These are phyloP conservation scores for Trichoderma breve DNA, from an alignment of 2,329 filamentous ascomycete genomes.

Conservation along the genomic window DNA sequence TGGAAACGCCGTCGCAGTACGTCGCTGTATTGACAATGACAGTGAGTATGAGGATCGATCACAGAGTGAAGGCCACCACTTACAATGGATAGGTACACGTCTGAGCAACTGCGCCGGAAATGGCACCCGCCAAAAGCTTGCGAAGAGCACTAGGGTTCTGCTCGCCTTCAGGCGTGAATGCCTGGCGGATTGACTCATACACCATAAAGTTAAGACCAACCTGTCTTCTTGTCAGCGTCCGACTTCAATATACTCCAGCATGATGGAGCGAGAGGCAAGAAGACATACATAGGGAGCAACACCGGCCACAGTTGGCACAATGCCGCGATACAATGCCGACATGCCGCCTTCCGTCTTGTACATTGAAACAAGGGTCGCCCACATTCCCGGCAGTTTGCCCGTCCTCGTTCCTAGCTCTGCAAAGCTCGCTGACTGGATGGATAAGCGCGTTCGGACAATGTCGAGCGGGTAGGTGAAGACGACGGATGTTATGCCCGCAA, in stretches of 20 bases:
- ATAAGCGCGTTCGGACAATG: conserved; percentile 92
- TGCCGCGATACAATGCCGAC: conserved; percentile 85
- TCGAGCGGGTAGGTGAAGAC: conserved; percentile 94
- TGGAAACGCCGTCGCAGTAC: conserved; percentile 92
- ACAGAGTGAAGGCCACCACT: conserved; percentile 35
- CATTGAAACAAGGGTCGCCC: conserved; percentile 76
- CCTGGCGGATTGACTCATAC: conserved; percentile 83
- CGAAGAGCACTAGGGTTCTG: conserved; percentile 74
- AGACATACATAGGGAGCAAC: conserved; percentile 77
- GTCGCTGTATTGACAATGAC: conserved; percentile 54
- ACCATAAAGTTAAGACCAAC: conserved; percentile 98
- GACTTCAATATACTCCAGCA: not conserved
- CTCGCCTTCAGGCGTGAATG: conserved; percentile 84
- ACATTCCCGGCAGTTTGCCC: conserved; percentile 85
- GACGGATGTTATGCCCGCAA: conserved; percentile 93
- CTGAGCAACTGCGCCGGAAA: conserved; percentile 95
- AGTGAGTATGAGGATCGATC: conserved; percentile 23
- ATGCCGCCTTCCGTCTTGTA: conserved; percentile 89
- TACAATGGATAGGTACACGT: conserved; percentile 98
- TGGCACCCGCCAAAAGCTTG: conserved; percentile 84
- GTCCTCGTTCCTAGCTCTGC: conserved; percentile 65
- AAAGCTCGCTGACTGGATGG: conserved; percentile 98
- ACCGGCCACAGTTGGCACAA: conserved; percentile 88
- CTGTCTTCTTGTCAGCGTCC: conserved; percentile 40
- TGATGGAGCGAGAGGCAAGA: not conserved